phyloP scores from a whole-genome alignment of 1,139 yeast species.

The Yamadazyma dendronema region DNA sequence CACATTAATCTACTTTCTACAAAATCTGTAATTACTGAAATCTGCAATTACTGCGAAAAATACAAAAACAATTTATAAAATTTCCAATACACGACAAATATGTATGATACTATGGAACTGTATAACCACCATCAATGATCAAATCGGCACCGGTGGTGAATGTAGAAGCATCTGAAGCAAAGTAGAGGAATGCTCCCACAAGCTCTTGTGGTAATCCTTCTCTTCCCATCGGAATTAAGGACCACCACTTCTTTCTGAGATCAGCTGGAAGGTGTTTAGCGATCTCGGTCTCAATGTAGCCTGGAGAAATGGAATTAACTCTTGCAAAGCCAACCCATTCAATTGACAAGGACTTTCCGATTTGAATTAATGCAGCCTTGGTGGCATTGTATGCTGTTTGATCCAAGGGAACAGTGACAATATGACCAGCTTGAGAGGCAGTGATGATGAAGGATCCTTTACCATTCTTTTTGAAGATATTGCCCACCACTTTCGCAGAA shows the following conservation, averaged over 20 bases:
- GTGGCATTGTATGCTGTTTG: constrained; percentile 33
- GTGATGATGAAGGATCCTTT: constrained; percentile 23
- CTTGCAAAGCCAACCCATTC: constrained; percentile 52
- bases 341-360: constrained; percentile 49
- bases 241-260: constrained; percentile 27
- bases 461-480: constrained; percentile 30
- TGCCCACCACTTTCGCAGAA: constrained; percentile 6
- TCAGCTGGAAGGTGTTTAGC: constrained; percentile 35
- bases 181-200: constrained; percentile 50
- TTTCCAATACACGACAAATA: no score
- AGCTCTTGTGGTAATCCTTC: constrained; percentile 54
- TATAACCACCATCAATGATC: constrained; percentile 57
- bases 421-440: constrained; percentile 17
- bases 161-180: constrained; percentile 46
- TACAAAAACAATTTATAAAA: no score
- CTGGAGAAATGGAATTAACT: constrained; percentile 56
- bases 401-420: constrained; percentile 15
- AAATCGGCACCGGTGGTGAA: constrained; percentile 52
- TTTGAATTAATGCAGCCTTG: constrained; percentile 47
- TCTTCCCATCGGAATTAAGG: constrained; percentile 48
- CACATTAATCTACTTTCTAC: background rate
- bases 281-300: constrained; percentile 44
- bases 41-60: no score
- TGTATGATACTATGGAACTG: constrained; percentile 6
- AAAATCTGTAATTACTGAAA: background rate